phyloP scores from a whole-genome alignment of 495 filamentous ascomycete species.

The Tuber calosporum region DNA sequence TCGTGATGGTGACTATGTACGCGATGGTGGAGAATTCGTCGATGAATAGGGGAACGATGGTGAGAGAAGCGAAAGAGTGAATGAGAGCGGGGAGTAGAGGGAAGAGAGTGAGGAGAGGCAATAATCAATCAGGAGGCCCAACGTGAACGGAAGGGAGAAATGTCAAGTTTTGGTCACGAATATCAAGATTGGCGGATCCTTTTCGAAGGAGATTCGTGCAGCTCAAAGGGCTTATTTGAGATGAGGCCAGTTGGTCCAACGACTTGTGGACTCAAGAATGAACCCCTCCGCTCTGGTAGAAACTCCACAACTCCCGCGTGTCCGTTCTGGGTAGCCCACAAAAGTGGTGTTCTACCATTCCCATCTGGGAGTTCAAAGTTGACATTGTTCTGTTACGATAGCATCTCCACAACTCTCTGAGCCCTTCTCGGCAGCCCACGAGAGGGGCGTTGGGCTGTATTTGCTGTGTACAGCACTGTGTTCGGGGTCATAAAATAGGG shows the following conservation, averaged over 20 bases:
- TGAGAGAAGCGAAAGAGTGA: background rate
- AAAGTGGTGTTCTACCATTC: constrained; percentile 38
- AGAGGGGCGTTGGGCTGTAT: constrained; percentile 43
- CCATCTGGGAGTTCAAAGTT: constrained; percentile 13
- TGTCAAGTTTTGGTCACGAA: background rate
- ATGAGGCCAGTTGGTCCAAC: background rate
- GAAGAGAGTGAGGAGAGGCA: background rate
- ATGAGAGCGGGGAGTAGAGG: background rate
- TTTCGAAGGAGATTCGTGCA: background rate
- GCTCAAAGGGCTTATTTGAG: background rate
- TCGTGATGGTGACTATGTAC: background rate
- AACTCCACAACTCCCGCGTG: constrained; percentile 42
- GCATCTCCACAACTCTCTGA: constrained; percentile 37
- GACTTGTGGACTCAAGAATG: background rate
- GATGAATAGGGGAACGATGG: background rate
- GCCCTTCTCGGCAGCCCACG: constrained; percentile 43
- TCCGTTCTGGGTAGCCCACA: constrained; percentile 43
- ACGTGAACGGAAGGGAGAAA: background rate
- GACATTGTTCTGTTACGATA: constrained; percentile 10
- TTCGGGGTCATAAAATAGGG: too few species aligned
- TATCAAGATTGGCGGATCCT: background rate
- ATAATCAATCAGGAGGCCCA: background rate
- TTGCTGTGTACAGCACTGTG: constrained; percentile 24
- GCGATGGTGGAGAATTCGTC: background rate
- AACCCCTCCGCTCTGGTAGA: background rate